Base-by-base conservation (phyloP, 164 flowering plant genomes). In the Macadamia integrifolia region DNA sequence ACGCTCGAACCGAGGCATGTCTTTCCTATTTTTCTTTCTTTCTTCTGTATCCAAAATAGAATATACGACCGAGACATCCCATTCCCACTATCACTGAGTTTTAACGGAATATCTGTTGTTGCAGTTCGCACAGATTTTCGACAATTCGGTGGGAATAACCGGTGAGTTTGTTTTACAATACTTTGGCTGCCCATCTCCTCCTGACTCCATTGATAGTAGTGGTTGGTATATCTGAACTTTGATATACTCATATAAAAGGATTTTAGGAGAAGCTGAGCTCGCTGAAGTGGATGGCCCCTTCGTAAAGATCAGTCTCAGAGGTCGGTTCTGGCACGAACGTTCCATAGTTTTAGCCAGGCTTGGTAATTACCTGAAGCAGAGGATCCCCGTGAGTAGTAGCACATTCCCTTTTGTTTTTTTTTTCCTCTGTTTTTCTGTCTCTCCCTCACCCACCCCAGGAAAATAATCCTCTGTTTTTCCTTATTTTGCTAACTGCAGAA, bases 221-320 rank as follows among this genome's bases (percentile, higher is more conserved):
- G 9, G 7, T 9, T 43, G 0, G 48, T 46, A 46, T 9, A 46
- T 43, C 17, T 58, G 52, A 43, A 23, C 17, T 15, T 18, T 6
- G 7, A 11, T 1, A 48, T 1, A 49, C 35, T 6, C 5, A 11
- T 1, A 57, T 1, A 49, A 44, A 14, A 53, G 15, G 52, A n/a
- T 60, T 63, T 63, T 29, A 89, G 97, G 98, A 60, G 76, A 72
- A 71, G 97, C 80, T 23, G 92, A 91, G 66, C 86, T 93, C 7
- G 88, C 83, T 62, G 98, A 93, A 72, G 48, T 93, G 70, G 98
- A 93, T 74, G 98, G 98, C 15, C 98, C 98, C 6, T 88, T 81
- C 72, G 94, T 93, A 67, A 93, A 83, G 83, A 83, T 93, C 60
- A 80, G 92, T 62, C 89, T 93, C 50, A 82, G 74, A 56, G 98